These are phyloP conservation scores for Carex parvula DNA, from an alignment of 176 grass and related monocot genomes.

Conservation along the genomic window DNA sequence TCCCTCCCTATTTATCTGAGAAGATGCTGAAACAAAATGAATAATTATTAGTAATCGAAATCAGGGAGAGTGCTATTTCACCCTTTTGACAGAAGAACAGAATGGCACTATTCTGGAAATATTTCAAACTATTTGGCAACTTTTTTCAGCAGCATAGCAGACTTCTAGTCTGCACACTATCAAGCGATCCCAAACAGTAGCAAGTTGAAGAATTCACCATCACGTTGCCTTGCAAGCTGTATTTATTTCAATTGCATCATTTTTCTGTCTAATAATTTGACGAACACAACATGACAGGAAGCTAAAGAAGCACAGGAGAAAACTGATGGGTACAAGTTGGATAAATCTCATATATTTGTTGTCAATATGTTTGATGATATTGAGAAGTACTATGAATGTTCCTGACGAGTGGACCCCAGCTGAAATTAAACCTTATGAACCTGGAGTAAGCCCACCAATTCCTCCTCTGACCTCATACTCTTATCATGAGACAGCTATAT, in stretches of 20 bases:
- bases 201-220: too few species aligned
- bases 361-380: slow-evolving; percentile 94
- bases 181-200: not conserved
- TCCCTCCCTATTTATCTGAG: too few species aligned
- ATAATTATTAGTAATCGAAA: too few species aligned
- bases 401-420: slow-evolving; percentile 80
- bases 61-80: too few species aligned
- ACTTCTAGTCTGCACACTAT: not conserved
- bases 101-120: too few species aligned
- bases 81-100: too few species aligned
- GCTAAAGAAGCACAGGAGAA: slow-evolving; percentile 86
- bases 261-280: not conserved
- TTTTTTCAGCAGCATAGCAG: not conserved
- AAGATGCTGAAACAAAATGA: too few species aligned
- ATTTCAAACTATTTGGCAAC: not conserved
- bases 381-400: slow-evolving; percentile 91
- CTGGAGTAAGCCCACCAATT: slow-evolving; percentile 50
- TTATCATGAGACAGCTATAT: not conserved
- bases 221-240: not conserved
- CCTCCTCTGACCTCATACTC: not conserved
- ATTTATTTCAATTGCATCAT: slow-evolving; percentile 5
- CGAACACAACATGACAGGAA: slow-evolving; percentile 44
- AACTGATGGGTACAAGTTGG: slow-evolving; percentile 87
- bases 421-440: slow-evolving; percentile 88
- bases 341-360: slow-evolving; percentile 84